These are phyloP conservation scores for Yamadazyma olivae DNA, from an alignment of 805 yeast species.

Conservation along the genomic window DNA sequence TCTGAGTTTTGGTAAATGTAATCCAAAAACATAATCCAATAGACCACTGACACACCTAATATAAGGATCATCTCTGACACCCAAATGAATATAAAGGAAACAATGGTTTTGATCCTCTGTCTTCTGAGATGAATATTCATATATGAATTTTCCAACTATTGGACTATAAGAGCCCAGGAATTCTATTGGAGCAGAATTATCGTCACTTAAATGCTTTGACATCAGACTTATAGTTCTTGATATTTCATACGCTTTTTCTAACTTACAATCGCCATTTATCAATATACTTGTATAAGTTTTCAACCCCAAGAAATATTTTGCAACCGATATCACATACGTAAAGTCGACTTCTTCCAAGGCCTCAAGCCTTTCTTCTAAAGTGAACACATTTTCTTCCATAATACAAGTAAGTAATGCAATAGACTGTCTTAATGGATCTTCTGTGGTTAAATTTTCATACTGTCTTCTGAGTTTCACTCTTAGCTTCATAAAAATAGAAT, in stretches of 20 bases:
- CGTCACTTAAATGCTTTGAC: conserved; percentile 5
- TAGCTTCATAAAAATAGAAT: conserved; percentile 39
- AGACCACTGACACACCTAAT: conserved; percentile 7
- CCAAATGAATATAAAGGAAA: conserved; percentile 10
- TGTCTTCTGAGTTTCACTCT: conserved; percentile 46
- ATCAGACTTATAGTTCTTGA: conserved; percentile 1
- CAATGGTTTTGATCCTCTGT: conserved; percentile 1
- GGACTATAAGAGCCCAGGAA: conserved; percentile 1
- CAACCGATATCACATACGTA: conserved; percentile 13
- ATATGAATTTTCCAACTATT: conserved; percentile 1
- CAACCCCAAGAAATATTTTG: conserved; percentile 1
- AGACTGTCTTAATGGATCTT: conserved; percentile 47
- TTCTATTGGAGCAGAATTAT: neutral
- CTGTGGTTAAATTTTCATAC: conserved; percentile 38
- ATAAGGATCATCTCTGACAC: conserved; percentile 5
- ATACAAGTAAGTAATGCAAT: conserved; percentile 48
- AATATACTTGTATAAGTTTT: conserved; percentile 2
- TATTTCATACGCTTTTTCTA: conserved; percentile 2
- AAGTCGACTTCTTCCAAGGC: conserved; percentile 49
- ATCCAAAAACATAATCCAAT: conserved; percentile 4
- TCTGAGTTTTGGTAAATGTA: conserved; percentile 2
- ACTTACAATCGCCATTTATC: conserved; percentile 9
- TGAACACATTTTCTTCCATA: conserved; percentile 56
- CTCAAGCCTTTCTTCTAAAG: conserved; percentile 52
- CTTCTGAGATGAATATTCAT: neutral